Evolutionary conservation across 2,329 filamentous ascomycete species (phyloP).

Genomic region (Penicillium hesseltinei): DNA sequence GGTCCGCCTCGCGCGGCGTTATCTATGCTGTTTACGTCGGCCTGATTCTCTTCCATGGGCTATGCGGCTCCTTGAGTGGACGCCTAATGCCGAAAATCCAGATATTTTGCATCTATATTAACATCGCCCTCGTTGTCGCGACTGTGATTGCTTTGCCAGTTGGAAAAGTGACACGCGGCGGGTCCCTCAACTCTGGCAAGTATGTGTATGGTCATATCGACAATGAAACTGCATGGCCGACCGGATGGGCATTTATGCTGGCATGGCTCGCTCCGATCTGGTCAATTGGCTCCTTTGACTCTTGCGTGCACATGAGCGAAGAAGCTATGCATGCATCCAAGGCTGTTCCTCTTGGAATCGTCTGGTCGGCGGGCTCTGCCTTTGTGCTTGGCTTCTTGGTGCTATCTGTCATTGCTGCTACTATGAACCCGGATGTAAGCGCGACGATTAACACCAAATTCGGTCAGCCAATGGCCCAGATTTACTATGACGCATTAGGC

Average conservation of each 20-base stretch:
- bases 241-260: conserved; percentile 59
- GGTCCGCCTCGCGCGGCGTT: conserved; percentile 55
- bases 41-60: conserved; percentile 54
- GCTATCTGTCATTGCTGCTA: conserved; percentile 57
- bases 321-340: conserved; percentile 60
- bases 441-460: conserved; percentile 49
- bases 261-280: conserved; percentile 62
- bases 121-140: conserved; percentile 55
- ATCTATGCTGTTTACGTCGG: conserved; percentile 59
- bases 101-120: conserved; percentile 55
- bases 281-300: conserved; percentile 56
- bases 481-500: conserved; percentile 61
- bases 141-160: conserved; percentile 59
- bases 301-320: conserved; percentile 60
- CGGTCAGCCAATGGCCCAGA: conserved; percentile 61
- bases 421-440: conserved; percentile 54
- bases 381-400: conserved; percentile 55
- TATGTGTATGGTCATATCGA: conserved; percentile 59
- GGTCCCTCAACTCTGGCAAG: conserved; percentile 34
- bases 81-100: conserved; percentile 61
- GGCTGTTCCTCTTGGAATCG: conserved; percentile 59
- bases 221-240: conserved; percentile 59
- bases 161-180: conserved; percentile 39
- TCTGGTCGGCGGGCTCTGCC: conserved; percentile 42
- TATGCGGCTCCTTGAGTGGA: conserved; percentile 53